Evolutionary conservation across 2,329 filamentous ascomycete species (phyloP).

Genomic region (Uncinocarpus reesii): DNA sequence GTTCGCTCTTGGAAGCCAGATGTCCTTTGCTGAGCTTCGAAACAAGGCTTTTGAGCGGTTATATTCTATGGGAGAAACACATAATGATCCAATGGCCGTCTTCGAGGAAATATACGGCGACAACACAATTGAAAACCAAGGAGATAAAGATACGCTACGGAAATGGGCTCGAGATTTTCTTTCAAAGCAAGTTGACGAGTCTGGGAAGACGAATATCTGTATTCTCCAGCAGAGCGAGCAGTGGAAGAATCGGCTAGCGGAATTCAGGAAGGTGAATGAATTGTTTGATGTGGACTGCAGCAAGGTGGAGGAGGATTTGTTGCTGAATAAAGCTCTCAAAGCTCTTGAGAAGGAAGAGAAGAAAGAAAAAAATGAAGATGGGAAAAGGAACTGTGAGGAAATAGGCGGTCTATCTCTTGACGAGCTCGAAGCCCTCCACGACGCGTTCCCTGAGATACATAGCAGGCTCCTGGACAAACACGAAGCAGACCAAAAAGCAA

Average conservation of each 20-base stretch:
- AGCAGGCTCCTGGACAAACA: slow-evolving; percentile 2
- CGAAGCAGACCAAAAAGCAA: neutral
- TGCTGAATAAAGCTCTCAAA: slow-evolving; percentile 11
- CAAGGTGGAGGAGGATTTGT: slow-evolving; percentile 5
- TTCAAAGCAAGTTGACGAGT: neutral
- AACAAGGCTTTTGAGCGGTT: slow-evolving; percentile 14
- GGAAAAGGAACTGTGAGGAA: slow-evolving; percentile 14
- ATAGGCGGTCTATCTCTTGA: neutral
- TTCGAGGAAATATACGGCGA: slow-evolving; percentile 16
- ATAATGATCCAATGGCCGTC: slow-evolving; percentile 13
- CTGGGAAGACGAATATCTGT: slow-evolving; percentile 10
- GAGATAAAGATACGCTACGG: slow-evolving; percentile 11
- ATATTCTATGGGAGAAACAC: slow-evolving; percentile 12
- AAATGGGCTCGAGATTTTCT: slow-evolving; percentile 15
- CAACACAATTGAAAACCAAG: slow-evolving; percentile 4
- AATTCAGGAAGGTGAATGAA: slow-evolving; percentile 3
- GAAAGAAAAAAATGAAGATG: neutral
- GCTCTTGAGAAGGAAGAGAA: slow-evolving; percentile 1
- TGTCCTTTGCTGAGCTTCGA: slow-evolving; percentile 13
- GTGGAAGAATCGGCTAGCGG: slow-evolving; percentile 12
- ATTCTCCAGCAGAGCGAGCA: slow-evolving; percentile 14
- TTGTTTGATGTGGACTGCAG: slow-evolving; percentile 12
- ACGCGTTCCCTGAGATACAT: neutral
- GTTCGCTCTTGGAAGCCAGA: slow-evolving; percentile 15
- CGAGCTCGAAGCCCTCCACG: slow-evolving; percentile 1